Conservation (phyloP, 2,329 filamentous ascomycete genomes). For the Curvularia eragrostidis region DNA sequence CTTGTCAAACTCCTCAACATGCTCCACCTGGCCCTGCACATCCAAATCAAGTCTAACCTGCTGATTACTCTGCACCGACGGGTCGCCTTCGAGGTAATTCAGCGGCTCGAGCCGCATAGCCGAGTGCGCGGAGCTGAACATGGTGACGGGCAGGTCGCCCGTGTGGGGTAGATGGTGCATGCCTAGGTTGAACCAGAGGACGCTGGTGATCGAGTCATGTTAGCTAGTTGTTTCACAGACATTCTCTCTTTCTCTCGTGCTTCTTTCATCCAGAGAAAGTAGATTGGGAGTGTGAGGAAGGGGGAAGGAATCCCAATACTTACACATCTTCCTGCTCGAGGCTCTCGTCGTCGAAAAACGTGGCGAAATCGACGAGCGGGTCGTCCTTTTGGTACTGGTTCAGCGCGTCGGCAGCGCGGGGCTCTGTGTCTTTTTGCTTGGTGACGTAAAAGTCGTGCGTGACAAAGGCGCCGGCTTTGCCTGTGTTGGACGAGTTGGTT, state of each 20-base stretch:
- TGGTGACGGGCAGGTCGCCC: conserved; percentile 59
- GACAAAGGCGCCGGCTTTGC: conserved; percentile 58
- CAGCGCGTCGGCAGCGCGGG: conserved; percentile 51
- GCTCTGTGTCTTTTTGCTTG: conserved; percentile 61
- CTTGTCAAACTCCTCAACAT: conserved; percentile 24
- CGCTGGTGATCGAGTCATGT: conserved; percentile 31
- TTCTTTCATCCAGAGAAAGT: no score
- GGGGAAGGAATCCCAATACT: conserved; percentile 12
- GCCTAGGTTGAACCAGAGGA: conserved; percentile 61
- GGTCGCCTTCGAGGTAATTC: conserved; percentile 55
- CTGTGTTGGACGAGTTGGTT: conserved; percentile 56
- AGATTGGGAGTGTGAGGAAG: neutral
- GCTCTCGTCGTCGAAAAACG: conserved; percentile 58
- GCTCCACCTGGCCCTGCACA: conserved; percentile 8
- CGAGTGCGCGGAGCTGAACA: conserved; percentile 57
- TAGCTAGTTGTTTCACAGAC: no score
- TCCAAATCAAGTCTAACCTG: conserved; percentile 52
- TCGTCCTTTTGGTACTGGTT: conserved; percentile 56
- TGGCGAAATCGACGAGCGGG: conserved; percentile 60
- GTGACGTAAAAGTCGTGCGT: conserved; percentile 61
- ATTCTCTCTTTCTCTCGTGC: neutral
- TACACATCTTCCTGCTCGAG: conserved; percentile 50
- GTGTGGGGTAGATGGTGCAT: conserved; percentile 59
- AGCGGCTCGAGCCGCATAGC: conserved; percentile 55
- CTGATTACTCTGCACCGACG: conserved; percentile 51